Evolutionary conservation across 1,284 basidiomycete species (phyloP), one percentile per base, ranked within the genome.

Genomic region (Leccinum olivaceoglutinosum): DNA sequence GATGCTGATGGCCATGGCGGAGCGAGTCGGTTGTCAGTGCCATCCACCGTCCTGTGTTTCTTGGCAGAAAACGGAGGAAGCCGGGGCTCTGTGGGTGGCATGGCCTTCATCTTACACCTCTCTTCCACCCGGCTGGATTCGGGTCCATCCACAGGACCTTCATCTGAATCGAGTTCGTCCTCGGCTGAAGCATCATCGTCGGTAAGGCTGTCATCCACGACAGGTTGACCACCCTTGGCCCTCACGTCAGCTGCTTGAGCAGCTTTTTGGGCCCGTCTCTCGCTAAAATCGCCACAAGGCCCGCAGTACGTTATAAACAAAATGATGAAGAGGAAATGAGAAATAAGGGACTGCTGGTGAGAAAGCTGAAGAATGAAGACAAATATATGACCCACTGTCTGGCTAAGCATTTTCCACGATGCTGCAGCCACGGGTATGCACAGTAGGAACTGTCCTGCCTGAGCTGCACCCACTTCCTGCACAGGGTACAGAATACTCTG

Each of bases 381-480:
- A 49, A 64, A 63, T 58, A 58, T 64, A 66, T 56, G 21, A 85
- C 86, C 70, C 70, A 90, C 88, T 85, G 80, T 71, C 86, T 76
- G 36, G 83, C 81, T 53, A 88, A 70, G 75, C 89, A 90, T 73
- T 89, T 90, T 51, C 79, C 81, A n/a, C 86, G 81, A 71, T 90
- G 88, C 73, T 89, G 87, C 62, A 84, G 70, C 88, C 89, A 90
- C 29, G 89, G 88, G 72, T 90, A 89, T 58, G 88, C 86, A 66
- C 89, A 90, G 71, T 85, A 90, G 56, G 83, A 84, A 64, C 80
- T 82, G 68, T 90, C 88, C 71, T 90, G 88, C 58, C 89, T 75
- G 34, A 90, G 78, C 71, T 89, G 88, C 1, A 90, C 88, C 89
- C 89, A 91, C 74, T 91, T 90, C 68, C 82, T 79, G 71, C 89